Evolutionary conservation across 2,329 filamentous ascomycete genomes (phyloP), one percentile per base, ranked within the genome.

Genomic region (Gaeumannomyces sp.): DNA sequence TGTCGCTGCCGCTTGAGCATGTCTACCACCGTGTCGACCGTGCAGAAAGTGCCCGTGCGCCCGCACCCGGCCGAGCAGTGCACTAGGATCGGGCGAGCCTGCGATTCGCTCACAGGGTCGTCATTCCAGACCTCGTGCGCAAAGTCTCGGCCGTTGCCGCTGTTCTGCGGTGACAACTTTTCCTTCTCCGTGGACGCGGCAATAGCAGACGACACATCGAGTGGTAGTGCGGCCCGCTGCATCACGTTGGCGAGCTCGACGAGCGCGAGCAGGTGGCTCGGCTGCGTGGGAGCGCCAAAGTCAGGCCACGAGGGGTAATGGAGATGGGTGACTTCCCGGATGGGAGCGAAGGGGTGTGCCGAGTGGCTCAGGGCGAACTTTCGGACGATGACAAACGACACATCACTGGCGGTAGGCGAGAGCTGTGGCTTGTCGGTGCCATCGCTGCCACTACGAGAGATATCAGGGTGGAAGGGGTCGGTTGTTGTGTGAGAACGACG

Each of bases 231-330:
- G 65, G 76, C 85, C 69, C 76, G 89, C 78, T 83, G 90, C 84
- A 88, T 92, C 45, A 85, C 81, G 71, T 91, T 95, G 71, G 90
- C 91, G 63, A 97, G 85, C 75, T 97, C 93, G n/a, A 98, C 91
- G 22, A 99, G 79, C 2, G 89, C 91, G 22, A 99, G 82, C 2
- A 99, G 83, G 71, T 98, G 93, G 6, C 87, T 86, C 1, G 95
- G 93, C 71, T 96, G 90, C 0, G 95, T 93, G 0, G 94, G 94
- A 0, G 93, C 90, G 27, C 95, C 95, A 76, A 98, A 97, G 73
- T 99, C 95, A 0, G 95, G 95, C 95, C 95, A 99, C n/a, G 90
- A 89, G 0, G 92, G 88, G 74, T 97, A 98, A 73, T 98, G 93
- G 19, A 99, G 80, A 70, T 99, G 95, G 0, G 93, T 97, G 67